These are phyloP conservation scores for Lipomyces chichibuensis DNA, from an alignment of 805 yeast genomes.

Conservation along the genomic window DNA sequence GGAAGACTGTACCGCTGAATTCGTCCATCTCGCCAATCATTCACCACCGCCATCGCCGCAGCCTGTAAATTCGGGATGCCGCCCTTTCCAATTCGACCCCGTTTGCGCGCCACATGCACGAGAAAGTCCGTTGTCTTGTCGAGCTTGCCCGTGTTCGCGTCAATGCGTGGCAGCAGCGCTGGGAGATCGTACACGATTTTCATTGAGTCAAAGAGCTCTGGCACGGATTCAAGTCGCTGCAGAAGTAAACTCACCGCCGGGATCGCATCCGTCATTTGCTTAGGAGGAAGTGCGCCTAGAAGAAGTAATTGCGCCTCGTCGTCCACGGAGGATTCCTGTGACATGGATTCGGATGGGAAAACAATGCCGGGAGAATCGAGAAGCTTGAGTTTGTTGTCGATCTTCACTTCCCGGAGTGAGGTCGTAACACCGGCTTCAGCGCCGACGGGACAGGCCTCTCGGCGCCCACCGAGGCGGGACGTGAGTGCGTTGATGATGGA, in stretches of 20 bases:
- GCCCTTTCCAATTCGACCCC: conserved; percentile 90
- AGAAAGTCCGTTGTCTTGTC: conserved; percentile 83
- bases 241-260: conserved; percentile 78
- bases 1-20: conserved; percentile 86
- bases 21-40: conserved; percentile 97
- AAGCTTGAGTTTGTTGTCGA: conserved; percentile 84
- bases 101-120: conserved; percentile 88
- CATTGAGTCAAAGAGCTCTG: conserved; percentile 67
- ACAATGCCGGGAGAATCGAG: conserved; percentile 98
- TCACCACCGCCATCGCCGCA: conserved; percentile 80
- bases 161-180: conserved; percentile 56
- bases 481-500: conserved; percentile 85
- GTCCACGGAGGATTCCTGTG: conserved; percentile 44
- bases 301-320: conserved; percentile 88
- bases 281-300: conserved; percentile 86
- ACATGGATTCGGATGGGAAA: conserved; percentile 62
- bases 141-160: conserved; percentile 59
- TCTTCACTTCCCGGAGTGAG: conserved; percentile 83
- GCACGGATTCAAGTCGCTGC: conserved; percentile 71
- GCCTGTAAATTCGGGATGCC: conserved; percentile 88
- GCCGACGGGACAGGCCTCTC: conserved; percentile 89
- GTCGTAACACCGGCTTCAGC: conserved; percentile 98
- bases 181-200: conserved; percentile 77
- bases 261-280: conserved; percentile 79
- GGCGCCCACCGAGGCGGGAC: conserved; percentile 63